Base-by-base conservation (phyloP, 2,329 filamentous ascomycete genomes). In the Cercospora zeina region DNA sequence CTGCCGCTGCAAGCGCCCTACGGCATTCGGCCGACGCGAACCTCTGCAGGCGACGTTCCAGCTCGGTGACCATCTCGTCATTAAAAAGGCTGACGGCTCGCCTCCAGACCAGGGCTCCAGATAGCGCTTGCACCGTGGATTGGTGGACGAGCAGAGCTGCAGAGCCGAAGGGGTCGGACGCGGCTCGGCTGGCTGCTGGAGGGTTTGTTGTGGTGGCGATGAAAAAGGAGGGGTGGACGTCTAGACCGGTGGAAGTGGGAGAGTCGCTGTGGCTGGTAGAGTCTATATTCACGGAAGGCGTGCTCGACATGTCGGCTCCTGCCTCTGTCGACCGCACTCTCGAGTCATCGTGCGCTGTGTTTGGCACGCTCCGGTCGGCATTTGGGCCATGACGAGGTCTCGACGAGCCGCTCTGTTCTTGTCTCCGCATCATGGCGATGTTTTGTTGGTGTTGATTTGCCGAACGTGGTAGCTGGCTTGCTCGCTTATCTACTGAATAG, bases 161-260 rank as follows among this genome's bases (percentile, higher is more conserved):
- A 13, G 49, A 53, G 30, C 49, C 49, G 49, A 53, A 53, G 30
- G 27, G 49, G 49, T 53, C 49, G 27, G 49, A 31, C 13, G 49
- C 27, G n/a, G 49, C 49, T 34, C 27, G 30, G 30, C 16, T 53
- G 49, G 4, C 49, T 31, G 30, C 49, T 34, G 27, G n/a, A 11
- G 21, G 24, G 37, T 42, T n/a, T 24, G 14, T n/a, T 49, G 42
- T 49, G 42, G 21, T 49, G 42, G 13, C 21, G 8, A 49, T 27
- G 19, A 21, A 10, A 11, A 27, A 6, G 14, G 42, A 49, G 21
- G 21, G 42, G 4, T 3, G 8, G 24, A 14, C 9, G 42, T 4
- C 42, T 8, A 2, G 19, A 13, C 21, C 24, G 11, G 21, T 49
- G 42, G 14, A 24, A 13, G 21, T 49, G 42, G 21, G 42, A 49